A percentile compares a stretch with the other conserved stretches of the same genome.
These are phyloP conservation scores for Dichomitus squalens DNA, from an alignment of 1,284 basidiomycete genomes.

Conservation along the genomic window DNA sequence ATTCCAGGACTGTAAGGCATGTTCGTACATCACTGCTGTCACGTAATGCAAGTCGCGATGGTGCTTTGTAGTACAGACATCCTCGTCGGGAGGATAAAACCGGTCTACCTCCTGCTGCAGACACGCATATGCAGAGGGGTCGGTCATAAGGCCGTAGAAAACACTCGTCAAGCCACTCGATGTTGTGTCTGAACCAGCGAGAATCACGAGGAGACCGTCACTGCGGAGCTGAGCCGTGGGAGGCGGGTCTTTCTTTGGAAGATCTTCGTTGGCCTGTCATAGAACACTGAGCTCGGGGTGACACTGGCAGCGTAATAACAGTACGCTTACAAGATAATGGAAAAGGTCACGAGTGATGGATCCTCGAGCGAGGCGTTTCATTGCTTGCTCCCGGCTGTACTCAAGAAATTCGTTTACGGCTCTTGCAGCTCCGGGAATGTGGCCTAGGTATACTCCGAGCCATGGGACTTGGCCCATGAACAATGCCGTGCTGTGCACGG, in stretches of 20 bases:
- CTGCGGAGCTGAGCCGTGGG: conserved; percentile 9
- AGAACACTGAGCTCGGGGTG: background rate
- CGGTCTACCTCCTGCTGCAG: conserved; percentile 32
- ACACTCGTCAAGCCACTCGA: conserved; percentile 26
- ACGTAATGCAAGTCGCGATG: conserved; percentile 32
- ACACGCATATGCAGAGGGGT: conserved; percentile 21
- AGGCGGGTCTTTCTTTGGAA: conserved; percentile 11
- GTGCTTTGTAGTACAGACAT: conserved; percentile 23
- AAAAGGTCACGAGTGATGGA: conserved; percentile 22
- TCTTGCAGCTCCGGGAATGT: conserved; percentile 7
- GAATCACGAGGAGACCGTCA: conserved; percentile 21
- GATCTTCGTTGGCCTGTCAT: conserved; percentile 24
- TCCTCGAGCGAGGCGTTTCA: conserved; percentile 4
- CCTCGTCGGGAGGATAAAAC: conserved; percentile 28
- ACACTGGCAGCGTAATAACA: background rate
- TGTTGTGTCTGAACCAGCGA: conserved; percentile 36
- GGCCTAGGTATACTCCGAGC: conserved; percentile 16
- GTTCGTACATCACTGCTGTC: conserved; percentile 34
- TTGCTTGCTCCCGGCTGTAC: background rate
- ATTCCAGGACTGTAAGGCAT: background rate
- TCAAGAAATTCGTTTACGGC: conserved; percentile 8
- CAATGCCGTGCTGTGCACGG: no score
- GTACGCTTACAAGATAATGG: conserved; percentile 24
- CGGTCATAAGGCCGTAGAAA: conserved; percentile 25
- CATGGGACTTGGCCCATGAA: no score